Base-by-base conservation (phyloP, 176 grass and related monocot genomes). In the Oryza meyeriana region DNA sequence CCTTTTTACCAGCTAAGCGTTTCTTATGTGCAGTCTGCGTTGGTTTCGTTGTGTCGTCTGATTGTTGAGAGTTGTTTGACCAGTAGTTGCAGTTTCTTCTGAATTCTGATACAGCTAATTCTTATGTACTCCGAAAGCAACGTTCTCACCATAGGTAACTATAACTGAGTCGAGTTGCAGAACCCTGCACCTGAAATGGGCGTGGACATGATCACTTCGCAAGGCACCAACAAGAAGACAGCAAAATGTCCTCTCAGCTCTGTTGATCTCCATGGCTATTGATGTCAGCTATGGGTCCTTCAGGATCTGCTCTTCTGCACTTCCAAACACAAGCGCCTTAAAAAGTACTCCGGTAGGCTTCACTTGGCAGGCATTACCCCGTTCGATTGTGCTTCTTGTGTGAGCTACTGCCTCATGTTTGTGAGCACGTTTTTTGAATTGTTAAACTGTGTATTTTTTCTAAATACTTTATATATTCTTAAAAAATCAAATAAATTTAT, bases 301-400 rank as follows among this genome's bases (percentile, higher is more conserved):
- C 58, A 0, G 66, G 41, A 8, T 90, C 88, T 0, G 66, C 41
- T 17, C 66, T 67, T 17, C 88, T 0, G 66, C 41, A 24, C 66
- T 67, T 17, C 88, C 88, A n/a, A 90, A 90, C 5, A 55, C 41
- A 4, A 42, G 3, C 30, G 34, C 36, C 72, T 34, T 73, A 36
- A 83, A 87, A 20, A 20, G 73, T 61, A 4, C 75, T 83, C 70
- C 76, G 75, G 20, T 73, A 72, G 2, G 73, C 83, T 17, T 78
- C 88, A 8, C 17, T 0, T 1, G 72, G 52, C 45, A 90, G 33
- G 0, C 20, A 33, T 33, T 33, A n/a, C n/a, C n/a, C n/a, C n/a
- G n/a, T n/a, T n/a, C n/a, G n/a, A n/a, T n/a, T n/a, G n/a, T n/a
- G n/a, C n/a, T n/a, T n/a, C n/a, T n/a, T n/a, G n/a, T n/a, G n/a